These are phyloP conservation scores for Alternaria postmessia DNA, from an alignment of 2,329 filamentous ascomycete genomes.

Conservation along the genomic window DNA sequence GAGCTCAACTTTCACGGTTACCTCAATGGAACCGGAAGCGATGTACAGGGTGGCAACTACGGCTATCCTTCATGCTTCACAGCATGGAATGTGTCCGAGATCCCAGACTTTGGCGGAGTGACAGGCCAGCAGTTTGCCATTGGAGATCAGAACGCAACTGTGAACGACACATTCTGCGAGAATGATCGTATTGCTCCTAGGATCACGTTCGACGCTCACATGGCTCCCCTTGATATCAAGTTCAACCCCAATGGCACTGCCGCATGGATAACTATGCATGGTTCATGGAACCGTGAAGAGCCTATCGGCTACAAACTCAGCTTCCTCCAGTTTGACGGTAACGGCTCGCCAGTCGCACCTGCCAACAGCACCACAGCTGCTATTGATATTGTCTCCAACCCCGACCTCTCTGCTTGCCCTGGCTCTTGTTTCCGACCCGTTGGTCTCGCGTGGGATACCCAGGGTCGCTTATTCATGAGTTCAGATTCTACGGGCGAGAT, in stretches of 20 bases:
- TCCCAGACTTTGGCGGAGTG: slow-evolving; percentile 58
- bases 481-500: slow-evolving; percentile 72
- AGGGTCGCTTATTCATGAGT: slow-evolving; percentile 68
- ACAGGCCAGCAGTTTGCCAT: slow-evolving; percentile 62
- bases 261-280: slow-evolving; percentile 75
- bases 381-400: slow-evolving; percentile 64
- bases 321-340: slow-evolving; percentile 55
- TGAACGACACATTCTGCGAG: slow-evolving; percentile 59
- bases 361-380: slow-evolving; percentile 59
- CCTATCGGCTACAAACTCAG: slow-evolving; percentile 62
- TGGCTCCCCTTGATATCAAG: slow-evolving; percentile 74
- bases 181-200: slow-evolving; percentile 54
- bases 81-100: slow-evolving; percentile 65
- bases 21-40: slow-evolving; percentile 59
- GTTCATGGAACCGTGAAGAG: slow-evolving; percentile 66
- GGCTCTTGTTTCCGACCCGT: slow-evolving; percentile 69
- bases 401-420: slow-evolving; percentile 63
- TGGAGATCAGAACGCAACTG: slow-evolving; percentile 53
- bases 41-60: slow-evolving; percentile 64
- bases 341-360: slow-evolving; percentile 56
- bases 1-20: slow-evolving; percentile 77
- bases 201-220: slow-evolving; percentile 71
- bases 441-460: slow-evolving; percentile 61
- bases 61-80: slow-evolving; percentile 76
- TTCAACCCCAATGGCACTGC: slow-evolving; percentile 66